Percentiles rank a stretch among this genome's conserved stretches.
These are phyloP conservation scores for Guyanaporus albipodus DNA, from an alignment of 768 basidiomycete species.

Conservation along the genomic window DNA sequence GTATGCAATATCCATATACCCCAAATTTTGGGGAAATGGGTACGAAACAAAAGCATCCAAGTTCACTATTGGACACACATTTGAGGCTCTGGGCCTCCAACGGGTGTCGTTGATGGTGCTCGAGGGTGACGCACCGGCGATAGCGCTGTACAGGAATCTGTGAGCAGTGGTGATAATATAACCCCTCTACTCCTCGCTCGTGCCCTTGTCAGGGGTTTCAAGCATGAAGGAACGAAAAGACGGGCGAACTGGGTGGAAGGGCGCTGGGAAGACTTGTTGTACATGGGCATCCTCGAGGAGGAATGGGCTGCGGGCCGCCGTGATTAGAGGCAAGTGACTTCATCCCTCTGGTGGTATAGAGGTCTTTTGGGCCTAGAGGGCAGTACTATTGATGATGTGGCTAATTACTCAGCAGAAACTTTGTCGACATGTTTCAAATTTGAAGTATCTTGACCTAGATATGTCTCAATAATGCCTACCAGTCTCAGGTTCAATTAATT, in stretches of 20 bases:
- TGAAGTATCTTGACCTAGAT: too few species aligned
- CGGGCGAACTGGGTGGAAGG: conserved; percentile 31
- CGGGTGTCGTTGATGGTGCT: conserved; percentile 27
- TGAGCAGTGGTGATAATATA: conserved; percentile 11
- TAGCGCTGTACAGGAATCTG: conserved; percentile 30
- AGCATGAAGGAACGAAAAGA: conserved; percentile 31
- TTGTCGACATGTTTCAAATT: too few species aligned
- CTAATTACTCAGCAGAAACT: too few species aligned
- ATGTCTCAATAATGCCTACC: too few species aligned
- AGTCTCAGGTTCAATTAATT: too few species aligned
- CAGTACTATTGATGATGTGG: too few species aligned
- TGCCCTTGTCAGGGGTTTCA: conserved; percentile 27
- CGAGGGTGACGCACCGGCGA: conserved; percentile 16
- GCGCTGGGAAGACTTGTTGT: conserved; percentile 31
- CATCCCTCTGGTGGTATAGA: too few species aligned
- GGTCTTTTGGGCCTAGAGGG: too few species aligned
- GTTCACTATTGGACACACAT: conserved; percentile 34
- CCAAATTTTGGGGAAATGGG: conserved; percentile 31
- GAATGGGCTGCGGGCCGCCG: conserved; percentile 25
- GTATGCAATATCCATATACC: conserved; percentile 20
- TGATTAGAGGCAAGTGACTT: not conserved
- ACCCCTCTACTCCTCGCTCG: not conserved
- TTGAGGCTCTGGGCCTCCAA: conserved; percentile 25
- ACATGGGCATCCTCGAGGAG: conserved; percentile 33
- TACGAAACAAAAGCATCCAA: conserved; percentile 34